A percentile compares a stretch with the other conserved stretches of the same genome.
These are phyloP conservation scores for Bromus sterilis DNA, from an alignment of 176 grass and related monocot species.

Conservation along the genomic window DNA sequence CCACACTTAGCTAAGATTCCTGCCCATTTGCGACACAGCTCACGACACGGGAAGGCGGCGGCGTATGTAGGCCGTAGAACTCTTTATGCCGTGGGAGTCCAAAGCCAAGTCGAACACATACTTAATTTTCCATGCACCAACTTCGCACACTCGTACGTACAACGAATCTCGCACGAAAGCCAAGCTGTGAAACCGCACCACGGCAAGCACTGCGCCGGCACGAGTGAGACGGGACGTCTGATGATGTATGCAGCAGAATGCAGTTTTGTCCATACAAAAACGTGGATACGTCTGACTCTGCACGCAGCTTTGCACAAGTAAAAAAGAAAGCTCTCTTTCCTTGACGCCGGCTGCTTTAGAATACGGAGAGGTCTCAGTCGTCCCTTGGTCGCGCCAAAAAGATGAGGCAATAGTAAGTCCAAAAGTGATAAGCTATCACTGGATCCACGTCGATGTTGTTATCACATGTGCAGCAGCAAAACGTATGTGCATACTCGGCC, in stretches of 20 bases:
- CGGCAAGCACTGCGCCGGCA: not conserved
- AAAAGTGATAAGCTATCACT: constrained; percentile 48
- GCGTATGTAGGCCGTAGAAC: not conserved
- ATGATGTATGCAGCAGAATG: too few species aligned
- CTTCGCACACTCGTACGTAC: not conserved
- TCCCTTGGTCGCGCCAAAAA: not conserved
- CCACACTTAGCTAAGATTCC: not conserved
- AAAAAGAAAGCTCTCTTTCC: not conserved
- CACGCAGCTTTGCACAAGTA: not conserved
- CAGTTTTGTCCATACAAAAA: too few species aligned
- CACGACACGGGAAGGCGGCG: not conserved
- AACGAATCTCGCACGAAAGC: not conserved
- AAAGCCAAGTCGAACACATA: not conserved
- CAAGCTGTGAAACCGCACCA: too few species aligned
- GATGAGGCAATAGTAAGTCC: not conserved
- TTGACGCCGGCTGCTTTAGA: not conserved
- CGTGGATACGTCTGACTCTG: not conserved
- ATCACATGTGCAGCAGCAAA: not conserved
- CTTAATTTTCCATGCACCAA: not conserved
- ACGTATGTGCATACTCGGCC: not conserved
- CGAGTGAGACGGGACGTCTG: not conserved
- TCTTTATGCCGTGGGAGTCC: not conserved
- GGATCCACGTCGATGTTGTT: constrained; percentile 16
- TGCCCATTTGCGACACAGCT: not conserved
- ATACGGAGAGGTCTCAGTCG: not conserved